Base-by-base conservation (phyloP, 2,329 filamentous ascomycete species). In the Ampelomyces quisqualis region DNA sequence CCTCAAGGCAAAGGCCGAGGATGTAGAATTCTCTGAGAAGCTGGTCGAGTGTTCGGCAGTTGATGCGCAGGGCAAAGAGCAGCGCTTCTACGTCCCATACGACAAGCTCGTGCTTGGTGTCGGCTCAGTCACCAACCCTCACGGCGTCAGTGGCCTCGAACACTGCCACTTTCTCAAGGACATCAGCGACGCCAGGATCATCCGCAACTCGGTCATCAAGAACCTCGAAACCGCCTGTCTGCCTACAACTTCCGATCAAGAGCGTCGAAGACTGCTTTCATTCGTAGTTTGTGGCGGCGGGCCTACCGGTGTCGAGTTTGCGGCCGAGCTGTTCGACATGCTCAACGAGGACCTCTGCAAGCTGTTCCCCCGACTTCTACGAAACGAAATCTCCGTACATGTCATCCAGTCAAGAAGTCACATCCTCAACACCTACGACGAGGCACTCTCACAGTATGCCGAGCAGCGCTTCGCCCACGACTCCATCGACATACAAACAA, bases 341-440 rank as follows among this genome's bases (percentile, higher is more conserved):
- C 77, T 98, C 11, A 98, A 98, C 62, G 94, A 98, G 67, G 93
- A 98, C 64, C 71, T 98, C 29, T 84, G 84, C 29, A 53, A 58
- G 35, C 44, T 55, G 9, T 98, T 95, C 68, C 93, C 93, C 2
- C 84, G 84, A 49, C 81, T 98, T 20, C 72, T 98, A n/a, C 83
- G 93, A 47, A 97, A 97, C 64, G 90, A 98, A 67, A 95, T 98
- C 34, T 97, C 93, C 0, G 91, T 98, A 1, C 94, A 98, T 63
- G 78, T 98, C 32, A 96, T 98, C 48, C 93, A 98, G 65, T 95
- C 89, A 59, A 82, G 93, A 44, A 84, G 86, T 27, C 93, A 98
- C 58, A 98, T 98, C 50, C 77, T 98, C 20, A 98, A 98, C 73
- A 98, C 93, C 0, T 98, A 98, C 64, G 93, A 98, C 53, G 93